Conservation (phyloP, 1,284 basidiomycete species). For the Malassezia vespertilionis region DNA sequence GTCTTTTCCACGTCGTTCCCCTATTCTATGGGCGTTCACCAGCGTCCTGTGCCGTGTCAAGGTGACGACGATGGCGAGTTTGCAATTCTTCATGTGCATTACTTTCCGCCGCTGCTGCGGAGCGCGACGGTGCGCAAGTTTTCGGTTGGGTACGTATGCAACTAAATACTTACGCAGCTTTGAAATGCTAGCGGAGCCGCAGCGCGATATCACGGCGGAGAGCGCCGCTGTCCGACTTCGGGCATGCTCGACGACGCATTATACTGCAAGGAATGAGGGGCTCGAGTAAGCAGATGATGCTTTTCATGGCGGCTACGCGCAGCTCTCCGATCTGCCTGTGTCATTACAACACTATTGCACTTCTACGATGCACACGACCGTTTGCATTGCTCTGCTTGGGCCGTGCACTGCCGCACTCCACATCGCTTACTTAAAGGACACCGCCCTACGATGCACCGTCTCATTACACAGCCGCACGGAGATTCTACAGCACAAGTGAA, state of each 20-base stretch:
- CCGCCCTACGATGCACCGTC: too few species aligned
- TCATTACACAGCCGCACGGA: too few species aligned
- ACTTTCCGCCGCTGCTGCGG: slow-evolving; percentile 73
- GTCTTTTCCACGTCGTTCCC: slow-evolving; percentile 63
- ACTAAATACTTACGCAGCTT: slow-evolving; percentile 54
- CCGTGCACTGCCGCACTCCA: too few species aligned
- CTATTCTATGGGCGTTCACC: slow-evolving; percentile 80
- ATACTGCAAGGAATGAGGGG: too few species aligned
- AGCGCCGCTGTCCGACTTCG: slow-evolving; percentile 66
- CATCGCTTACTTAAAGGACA: too few species aligned
- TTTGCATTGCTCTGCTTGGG: too few species aligned
- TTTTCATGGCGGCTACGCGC: too few species aligned
- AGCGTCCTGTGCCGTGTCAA: slow-evolving; percentile 56
- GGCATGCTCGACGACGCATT: slow-evolving; percentile 35
- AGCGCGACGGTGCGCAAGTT: slow-evolving; percentile 78
- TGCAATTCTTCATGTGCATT: slow-evolving; percentile 79
- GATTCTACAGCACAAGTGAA: too few species aligned
- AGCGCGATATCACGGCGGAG: slow-evolving; percentile 81
- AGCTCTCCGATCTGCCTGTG: too few species aligned
- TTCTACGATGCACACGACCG: too few species aligned
- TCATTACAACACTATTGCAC: too few species aligned
- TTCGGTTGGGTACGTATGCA: slow-evolving; percentile 66
- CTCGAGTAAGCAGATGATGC: too few species aligned
- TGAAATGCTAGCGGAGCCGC: slow-evolving; percentile 81
- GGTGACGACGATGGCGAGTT: slow-evolving; percentile 47